Evolutionary conservation across 1,284 basidiomycete genomes (phyloP), one percentile per base, ranked within the genome.

Genomic region (Puccinia sorghi): DNA sequence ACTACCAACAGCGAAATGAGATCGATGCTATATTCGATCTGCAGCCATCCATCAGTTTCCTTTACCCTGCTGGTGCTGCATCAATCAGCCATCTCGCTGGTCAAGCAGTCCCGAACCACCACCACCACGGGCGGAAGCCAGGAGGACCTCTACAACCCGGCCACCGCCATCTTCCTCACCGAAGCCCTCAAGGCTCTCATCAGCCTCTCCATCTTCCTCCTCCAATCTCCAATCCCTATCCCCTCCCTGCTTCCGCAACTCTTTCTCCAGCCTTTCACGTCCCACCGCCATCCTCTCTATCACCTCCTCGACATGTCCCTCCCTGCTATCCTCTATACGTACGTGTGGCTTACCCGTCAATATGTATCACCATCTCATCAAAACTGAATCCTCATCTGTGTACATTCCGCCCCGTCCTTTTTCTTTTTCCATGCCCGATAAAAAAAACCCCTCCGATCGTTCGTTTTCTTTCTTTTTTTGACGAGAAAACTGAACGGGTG

Each of bases 261-360:
- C 22, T 17, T 8, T 32, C 48, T 13, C 4, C 27, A 5, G 0
- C 9, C 17, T 27, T 59, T 59, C 59, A n/a, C 27, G 7, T 4
- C 22, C 46, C n/a, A 12, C 2, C 63, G 63, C 5, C 22, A 39
- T 25, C 63, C 66, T 48, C 12, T n/a, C 22, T 27, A 46, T 8
- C 61, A 75, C 9, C 8, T 67, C 7, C 20, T 67, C 27, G 39
- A 52, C 1, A 67, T 75, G 63, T 22, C 39, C 27, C 7, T 75
- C 50, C 73, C 73, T 56, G 73, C 59, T 50, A 13, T 75, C 20
- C 39, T 75, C 4, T 75, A 75, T 67, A 75, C 73, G 61, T 74
- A 59, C 54, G 72, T 73, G 4, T 7, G 12, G 11, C 32, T 32
- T 32, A 1, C 32, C 32, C 32, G 2, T 32, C 32, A 32, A 1